Conservation (phyloP, 2,329 filamentous ascomycete genomes). For the Colletotrichum lentis region DNA sequence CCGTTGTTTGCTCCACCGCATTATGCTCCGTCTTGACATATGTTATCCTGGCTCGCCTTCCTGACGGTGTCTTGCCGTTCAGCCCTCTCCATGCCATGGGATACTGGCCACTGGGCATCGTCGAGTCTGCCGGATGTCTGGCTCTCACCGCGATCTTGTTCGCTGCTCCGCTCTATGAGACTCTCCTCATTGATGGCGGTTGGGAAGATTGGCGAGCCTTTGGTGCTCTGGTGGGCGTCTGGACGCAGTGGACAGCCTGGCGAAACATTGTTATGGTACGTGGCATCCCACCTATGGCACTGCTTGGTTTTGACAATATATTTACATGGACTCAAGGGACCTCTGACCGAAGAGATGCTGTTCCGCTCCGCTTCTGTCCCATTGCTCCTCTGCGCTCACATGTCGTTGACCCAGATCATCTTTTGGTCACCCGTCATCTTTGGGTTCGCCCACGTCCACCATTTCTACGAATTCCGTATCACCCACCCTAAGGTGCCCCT, state of each 20-base stretch:
- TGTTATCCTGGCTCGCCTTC: slow-evolving; percentile 60
- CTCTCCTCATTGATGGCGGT: slow-evolving; percentile 73
- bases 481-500: slow-evolving; percentile 76
- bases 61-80: slow-evolving; percentile 56
- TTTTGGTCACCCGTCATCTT: slow-evolving; percentile 89
- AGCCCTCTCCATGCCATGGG: slow-evolving; percentile 76
- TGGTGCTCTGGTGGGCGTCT: slow-evolving; percentile 63
- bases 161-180: slow-evolving; percentile 83
- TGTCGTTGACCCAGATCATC: slow-evolving; percentile 67
- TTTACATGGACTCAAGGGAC: slow-evolving; percentile 64
- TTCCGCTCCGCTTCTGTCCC: slow-evolving; percentile 90
- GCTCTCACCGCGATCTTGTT: slow-evolving; percentile 81
- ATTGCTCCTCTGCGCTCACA: slow-evolving; percentile 76
- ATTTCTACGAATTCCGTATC: slow-evolving; percentile 92
- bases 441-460: slow-evolving; percentile 91
- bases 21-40: slow-evolving; percentile 73
- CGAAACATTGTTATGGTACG: slow-evolving; percentile 86
- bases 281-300: slow-evolving; percentile 38
- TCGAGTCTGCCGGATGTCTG: slow-evolving; percentile 71
- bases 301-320: neutral
- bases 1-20: slow-evolving; percentile 78
- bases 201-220: slow-evolving; percentile 72
- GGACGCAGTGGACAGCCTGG: slow-evolving; percentile 81
- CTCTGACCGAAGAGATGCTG: slow-evolving; percentile 90
- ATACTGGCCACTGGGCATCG: slow-evolving; percentile 76